Evolutionary conservation across 805 yeast genomes (phyloP), one percentile per base, ranked within the genome.

Genomic region (Suhomyces canberraensis): DNA sequence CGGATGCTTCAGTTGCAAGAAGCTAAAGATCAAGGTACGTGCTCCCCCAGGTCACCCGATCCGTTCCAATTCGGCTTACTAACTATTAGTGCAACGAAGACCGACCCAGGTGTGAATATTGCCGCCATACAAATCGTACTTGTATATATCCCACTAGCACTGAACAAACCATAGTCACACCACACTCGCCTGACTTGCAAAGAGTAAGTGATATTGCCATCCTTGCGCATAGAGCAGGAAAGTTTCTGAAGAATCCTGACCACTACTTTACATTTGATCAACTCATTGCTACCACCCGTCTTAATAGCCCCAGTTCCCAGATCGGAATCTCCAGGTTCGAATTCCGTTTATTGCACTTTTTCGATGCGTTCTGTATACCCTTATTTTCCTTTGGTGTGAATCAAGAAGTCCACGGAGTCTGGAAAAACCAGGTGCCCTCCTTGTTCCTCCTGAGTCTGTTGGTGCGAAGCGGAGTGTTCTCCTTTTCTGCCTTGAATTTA

Each of bases 91-190:
- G 68, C 34, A 45, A 58, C 34, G 67, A 60, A 32, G 51, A 41
- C 8, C 50, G 45, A 36, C 68, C 68, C 3, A 22, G 34, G 8
- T 62, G 68, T 41, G 67, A 62, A 28, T 62, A 62, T 40, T 62
- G 68, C 25, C 25, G 25, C 3, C 58, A 59, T 37, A 57, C 64
- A 3, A 41, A 45, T 13, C 40, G 63, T 3, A 33, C 35, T 3
- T 61, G 66, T 34, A 35, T 40, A 3, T 61, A 61, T 33, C 56
- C 52, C 2, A 30, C 27, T 1, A 16, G 6, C 8, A n/a, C 26
- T 9, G 26, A 9, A 6, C n/a, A 8, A 6, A 5, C 14, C 14
- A n/a, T 8, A 9, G n/a, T n/a, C 6, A 5, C 11, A 9, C 6
- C 8, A 13, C 6, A 9, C 13, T 25, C 26, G n/a, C 15, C 17